phyloP scores from a whole-genome alignment of 2,329 filamentous ascomycete genomes.

The Blumeria hordei region DNA sequence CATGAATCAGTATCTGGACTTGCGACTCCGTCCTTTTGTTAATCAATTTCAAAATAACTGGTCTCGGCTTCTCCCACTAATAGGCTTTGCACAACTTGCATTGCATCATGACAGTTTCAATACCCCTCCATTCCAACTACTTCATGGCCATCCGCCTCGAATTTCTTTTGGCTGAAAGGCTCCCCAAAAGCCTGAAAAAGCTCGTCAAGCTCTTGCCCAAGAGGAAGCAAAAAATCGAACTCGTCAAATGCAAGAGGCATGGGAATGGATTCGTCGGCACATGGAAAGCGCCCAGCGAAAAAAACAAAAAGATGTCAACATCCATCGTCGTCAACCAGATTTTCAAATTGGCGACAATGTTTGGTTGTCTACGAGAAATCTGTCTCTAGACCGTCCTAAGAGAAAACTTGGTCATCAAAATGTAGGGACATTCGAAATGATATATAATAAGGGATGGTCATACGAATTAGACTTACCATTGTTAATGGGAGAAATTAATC shows the following conservation, averaged over 20 bases:
- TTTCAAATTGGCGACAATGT: constrained; percentile 1
- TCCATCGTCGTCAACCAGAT: not conserved
- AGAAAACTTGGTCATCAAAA: not conserved
- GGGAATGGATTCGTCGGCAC: too few relatives aligned
- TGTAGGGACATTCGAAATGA: not conserved
- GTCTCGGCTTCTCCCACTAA: not conserved
- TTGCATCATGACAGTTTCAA: not conserved
- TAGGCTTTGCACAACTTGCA: not conserved
- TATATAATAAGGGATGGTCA: not conserved
- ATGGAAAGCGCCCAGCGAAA: too few relatives aligned
- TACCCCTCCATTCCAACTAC: not conserved
- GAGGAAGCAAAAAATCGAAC: not conserved
- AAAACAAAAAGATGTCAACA: not conserved
- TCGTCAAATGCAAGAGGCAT: not conserved
- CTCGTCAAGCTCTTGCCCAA: not conserved
- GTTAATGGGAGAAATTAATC: not conserved
- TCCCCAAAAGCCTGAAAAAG: not conserved
- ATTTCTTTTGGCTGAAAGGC: not conserved
- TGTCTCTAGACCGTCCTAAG: not conserved
- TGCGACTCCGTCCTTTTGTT: constrained; percentile 2
- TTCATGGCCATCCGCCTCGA: not conserved
- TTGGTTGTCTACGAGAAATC: not conserved
- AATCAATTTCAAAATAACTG: constrained; percentile 1
- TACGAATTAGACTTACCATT: not conserved
- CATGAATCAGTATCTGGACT: constrained; percentile 6